Percentiles rank a stretch among this genome's conserved stretches.
Conservation (phyloP, 139 green algal genomes). For the Tetraselmis striata region DNA sequence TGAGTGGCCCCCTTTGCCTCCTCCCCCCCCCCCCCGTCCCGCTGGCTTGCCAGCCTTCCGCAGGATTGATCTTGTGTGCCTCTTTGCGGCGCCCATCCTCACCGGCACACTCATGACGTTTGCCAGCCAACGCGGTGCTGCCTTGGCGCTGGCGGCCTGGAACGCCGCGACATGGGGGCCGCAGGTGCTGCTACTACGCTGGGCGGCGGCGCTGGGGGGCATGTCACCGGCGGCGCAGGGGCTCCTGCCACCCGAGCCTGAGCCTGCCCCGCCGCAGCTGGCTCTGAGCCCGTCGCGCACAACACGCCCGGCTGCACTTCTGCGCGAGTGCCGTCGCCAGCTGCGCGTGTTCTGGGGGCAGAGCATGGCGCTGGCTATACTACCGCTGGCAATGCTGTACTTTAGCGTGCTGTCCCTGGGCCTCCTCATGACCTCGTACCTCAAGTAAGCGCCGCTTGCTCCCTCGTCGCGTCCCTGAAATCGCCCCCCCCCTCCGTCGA, state of each 20-base stretch:
- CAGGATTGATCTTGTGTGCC: background rate
- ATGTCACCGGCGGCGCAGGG: too few species aligned
- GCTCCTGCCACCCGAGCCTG: too few species aligned
- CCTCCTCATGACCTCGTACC: background rate
- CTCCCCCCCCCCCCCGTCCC: too few species aligned
- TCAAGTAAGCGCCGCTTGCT: too few species aligned
- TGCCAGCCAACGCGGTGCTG: background rate
- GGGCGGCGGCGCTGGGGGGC: background rate
- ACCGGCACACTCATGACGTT: background rate
- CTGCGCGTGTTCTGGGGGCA: background rate
- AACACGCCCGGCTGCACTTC: background rate
- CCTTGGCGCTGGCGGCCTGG: background rate
- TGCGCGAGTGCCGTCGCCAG: background rate
- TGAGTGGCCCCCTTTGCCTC: too few species aligned
- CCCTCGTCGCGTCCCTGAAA: too few species aligned
- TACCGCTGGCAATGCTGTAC: background rate
- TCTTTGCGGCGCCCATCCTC: background rate
- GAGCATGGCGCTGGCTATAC: background rate
- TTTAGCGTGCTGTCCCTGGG: background rate
- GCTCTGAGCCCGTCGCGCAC: too few species aligned
- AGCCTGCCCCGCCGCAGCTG: too few species aligned
- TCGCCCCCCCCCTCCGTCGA: too few species aligned
- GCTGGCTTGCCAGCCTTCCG: background rate
- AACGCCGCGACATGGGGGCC: background rate
- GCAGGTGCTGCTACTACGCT: background rate